These are phyloP conservation scores for Adiantum capillusveneris DNA, from an alignment of 75 land plant genomes.

Conservation along the genomic window DNA sequence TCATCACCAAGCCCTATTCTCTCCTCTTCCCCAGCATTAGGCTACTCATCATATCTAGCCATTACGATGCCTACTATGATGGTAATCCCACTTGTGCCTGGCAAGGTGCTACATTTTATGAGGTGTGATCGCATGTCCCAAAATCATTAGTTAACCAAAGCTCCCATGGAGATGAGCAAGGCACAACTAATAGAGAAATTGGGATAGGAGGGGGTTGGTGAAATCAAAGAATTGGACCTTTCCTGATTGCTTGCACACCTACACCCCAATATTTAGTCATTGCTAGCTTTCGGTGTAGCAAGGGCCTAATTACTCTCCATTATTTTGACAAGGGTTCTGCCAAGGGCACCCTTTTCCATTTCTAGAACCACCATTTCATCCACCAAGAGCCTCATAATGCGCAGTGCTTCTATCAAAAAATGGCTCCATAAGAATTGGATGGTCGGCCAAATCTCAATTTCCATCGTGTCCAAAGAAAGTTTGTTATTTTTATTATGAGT, in stretches of 20 bases:
- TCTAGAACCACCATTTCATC: constrained; percentile 74
- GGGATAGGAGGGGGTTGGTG: constrained; percentile 22
- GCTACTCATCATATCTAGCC: no score
- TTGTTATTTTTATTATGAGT: no score
- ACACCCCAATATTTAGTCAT: no score
- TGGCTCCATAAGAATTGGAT: no score
- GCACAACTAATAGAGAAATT: constrained; percentile 16
- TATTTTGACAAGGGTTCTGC: constrained; percentile 81
- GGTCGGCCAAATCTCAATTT: no score
- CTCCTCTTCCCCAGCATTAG: no score
- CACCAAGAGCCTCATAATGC: constrained; percentile 61
- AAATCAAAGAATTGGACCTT: constrained; percentile 16
- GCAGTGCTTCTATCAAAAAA: no score
- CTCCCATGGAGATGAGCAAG: constrained; percentile 14
- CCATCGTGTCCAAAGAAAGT: no score
- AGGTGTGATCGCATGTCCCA: constrained; percentile 27
- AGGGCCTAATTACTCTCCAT: constrained; percentile 68
- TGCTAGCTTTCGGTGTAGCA: neutral
- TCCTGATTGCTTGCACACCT: no score
- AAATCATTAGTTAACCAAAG: constrained; percentile 13
- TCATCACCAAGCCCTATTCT: no score
- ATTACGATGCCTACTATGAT: no score
- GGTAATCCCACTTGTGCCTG: no score
- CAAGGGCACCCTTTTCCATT: constrained; percentile 44
- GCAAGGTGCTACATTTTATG: neutral